Evolutionary conservation across 2,329 filamentous ascomycete genomes (phyloP).

Genomic region (Tympanopsis confertula): DNA sequence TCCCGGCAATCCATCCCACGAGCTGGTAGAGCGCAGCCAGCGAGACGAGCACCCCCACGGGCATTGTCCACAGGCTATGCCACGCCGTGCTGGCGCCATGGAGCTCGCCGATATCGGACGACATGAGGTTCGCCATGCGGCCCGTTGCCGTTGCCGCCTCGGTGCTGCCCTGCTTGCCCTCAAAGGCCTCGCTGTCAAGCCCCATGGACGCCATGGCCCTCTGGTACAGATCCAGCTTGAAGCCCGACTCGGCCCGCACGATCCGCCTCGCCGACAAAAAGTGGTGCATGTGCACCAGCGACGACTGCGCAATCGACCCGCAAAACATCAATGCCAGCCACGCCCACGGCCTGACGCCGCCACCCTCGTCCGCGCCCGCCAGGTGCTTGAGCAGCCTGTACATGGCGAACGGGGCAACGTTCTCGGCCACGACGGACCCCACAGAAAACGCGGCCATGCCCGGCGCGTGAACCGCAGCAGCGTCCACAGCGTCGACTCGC

Average conservation of each 20-base stretch:
- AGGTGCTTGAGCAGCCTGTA: conserved; percentile 40
- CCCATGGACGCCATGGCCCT: conserved; percentile 43
- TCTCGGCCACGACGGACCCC: conserved; percentile 28
- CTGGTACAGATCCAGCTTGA: conserved; percentile 46
- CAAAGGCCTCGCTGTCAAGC: conserved; percentile 35
- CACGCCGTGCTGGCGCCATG: conserved; percentile 38
- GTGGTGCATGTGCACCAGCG: conserved; percentile 43
- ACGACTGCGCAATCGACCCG: conserved; percentile 33
- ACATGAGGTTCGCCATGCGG: conserved; percentile 43
- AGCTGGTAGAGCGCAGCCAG: conserved; percentile 40
- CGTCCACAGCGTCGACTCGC: conserved; percentile 31
- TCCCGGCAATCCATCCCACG: conserved; percentile 43
- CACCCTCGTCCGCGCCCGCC: conserved; percentile 24
- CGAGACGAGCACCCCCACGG: conserved; percentile 32
- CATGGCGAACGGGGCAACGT: conserved; percentile 39
- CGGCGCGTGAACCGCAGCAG: conserved; percentile 26
- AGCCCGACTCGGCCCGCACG: conserved; percentile 40
- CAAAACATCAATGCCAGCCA: conserved; percentile 42
- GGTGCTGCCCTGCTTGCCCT: conserved; percentile 11
- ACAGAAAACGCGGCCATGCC: conserved; percentile 31
- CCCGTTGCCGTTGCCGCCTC: conserved; percentile 32
- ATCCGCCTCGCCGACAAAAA: conserved; percentile 44
- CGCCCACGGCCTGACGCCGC: conserved; percentile 33
- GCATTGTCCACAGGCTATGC: conserved; percentile 29
- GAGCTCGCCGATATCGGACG: conserved; percentile 44